phyloP scores from a whole-genome alignment of 2,329 filamentous ascomycete genomes.

The Aspergillus viridinutans region DNA sequence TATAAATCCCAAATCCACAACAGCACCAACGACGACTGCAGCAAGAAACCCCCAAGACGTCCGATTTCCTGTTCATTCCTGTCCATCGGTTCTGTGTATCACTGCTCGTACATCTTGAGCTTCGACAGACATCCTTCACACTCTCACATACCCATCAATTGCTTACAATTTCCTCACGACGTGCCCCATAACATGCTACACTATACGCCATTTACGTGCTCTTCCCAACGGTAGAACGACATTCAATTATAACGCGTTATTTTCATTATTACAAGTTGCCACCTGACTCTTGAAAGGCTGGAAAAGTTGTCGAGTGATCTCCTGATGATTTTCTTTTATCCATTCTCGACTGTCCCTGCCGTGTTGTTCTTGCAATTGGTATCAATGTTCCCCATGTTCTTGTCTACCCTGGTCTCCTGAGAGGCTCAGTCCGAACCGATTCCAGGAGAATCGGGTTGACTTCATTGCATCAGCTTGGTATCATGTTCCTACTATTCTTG shows the following conservation, averaged over 20 bases:
- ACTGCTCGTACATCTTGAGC: neutral
- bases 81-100: neutral
- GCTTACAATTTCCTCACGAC: neutral
- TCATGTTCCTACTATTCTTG: constrained; percentile 1
- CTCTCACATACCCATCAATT: constrained; percentile 11
- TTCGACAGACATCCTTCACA: constrained; percentile 4
- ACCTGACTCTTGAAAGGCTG: constrained; percentile 12
- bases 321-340: neutral
- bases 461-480: neutral
- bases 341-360: neutral
- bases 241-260: constrained; percentile 23
- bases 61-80: neutral
- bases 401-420: neutral
- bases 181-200: constrained; percentile 9
- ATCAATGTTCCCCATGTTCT: neutral
- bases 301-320: constrained; percentile 11
- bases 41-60: neutral
- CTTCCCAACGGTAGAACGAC: constrained; percentile 24
- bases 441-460: neutral
- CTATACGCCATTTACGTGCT: constrained; percentile 18
- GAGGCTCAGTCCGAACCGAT: neutral
- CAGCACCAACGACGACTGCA: neutral
- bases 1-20: constrained; percentile 21
- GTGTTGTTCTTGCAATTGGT: neutral
- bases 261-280: constrained; percentile 9